A percentile compares a stretch with the other conserved stretches of the same genome.
Evolutionary conservation across 2,329 filamentous ascomycete genomes (phyloP).

Genomic region (Penicillium corylophilum): DNA sequence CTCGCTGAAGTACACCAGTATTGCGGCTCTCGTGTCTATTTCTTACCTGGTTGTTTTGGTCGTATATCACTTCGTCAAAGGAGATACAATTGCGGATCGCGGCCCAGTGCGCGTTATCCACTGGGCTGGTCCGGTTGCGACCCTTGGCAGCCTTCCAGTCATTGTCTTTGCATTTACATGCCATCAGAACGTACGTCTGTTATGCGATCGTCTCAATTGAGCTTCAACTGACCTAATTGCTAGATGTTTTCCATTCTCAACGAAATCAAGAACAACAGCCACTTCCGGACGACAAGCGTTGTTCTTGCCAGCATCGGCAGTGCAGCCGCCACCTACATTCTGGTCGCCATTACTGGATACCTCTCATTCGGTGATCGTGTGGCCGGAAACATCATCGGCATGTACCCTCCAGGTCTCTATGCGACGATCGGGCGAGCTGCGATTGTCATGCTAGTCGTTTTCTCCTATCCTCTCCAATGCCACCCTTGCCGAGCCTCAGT

Average conservation of each 20-base stretch:
- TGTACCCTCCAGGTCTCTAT: conserved; percentile 76
- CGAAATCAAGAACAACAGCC: conserved; percentile 83
- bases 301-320: conserved; percentile 82
- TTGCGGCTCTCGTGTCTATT: conserved; percentile 88
- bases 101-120: conserved; percentile 72
- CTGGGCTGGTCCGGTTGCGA: conserved; percentile 76
- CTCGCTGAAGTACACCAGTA: conserved; percentile 94
- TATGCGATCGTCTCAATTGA: background rate
- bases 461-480: conserved; percentile 92
- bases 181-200: conserved; percentile 78
- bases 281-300: conserved; percentile 73
- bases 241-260: conserved; percentile 99
- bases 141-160: conserved; percentile 84
- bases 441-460: conserved; percentile 93
- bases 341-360: conserved; percentile 94
- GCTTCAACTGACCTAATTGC: conserved; percentile 14
- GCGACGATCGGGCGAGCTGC: conserved; percentile 93
- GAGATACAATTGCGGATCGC: conserved; percentile 71
- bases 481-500: conserved; percentile 95
- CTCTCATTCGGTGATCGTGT: conserved; percentile 91
- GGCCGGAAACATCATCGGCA: conserved; percentile 86
- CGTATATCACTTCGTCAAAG: conserved; percentile 81
- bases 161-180: conserved; percentile 99
- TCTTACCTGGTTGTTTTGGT: conserved; percentile 91
- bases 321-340: conserved; percentile 80